phyloP scores from a whole-genome alignment of 306 rosid species.

The Quillaja saponaria region DNA sequence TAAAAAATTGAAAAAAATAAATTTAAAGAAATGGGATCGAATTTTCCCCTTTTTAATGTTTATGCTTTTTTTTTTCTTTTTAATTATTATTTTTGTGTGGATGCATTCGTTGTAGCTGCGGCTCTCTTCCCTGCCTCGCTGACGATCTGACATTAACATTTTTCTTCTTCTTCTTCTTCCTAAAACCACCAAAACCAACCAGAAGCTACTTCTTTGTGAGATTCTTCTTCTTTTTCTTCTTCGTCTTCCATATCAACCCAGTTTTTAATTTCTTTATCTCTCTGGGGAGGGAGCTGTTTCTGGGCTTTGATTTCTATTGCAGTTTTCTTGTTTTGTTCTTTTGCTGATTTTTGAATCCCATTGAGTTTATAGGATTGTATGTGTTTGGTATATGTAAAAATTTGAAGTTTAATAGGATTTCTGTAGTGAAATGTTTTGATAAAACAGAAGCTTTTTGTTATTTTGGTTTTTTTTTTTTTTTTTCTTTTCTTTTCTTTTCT shows the following conservation, averaged over 20 bases:
- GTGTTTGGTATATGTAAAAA: slow-evolving; percentile 35
- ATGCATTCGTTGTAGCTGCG: slow-evolving; percentile 54
- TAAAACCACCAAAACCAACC: slow-evolving; percentile 27
- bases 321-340: slow-evolving; percentile 3
- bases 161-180: slow-evolving; percentile 28
- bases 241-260: slow-evolving; percentile 28
- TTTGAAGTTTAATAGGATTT: slow-evolving; percentile 35
- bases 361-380: slow-evolving; percentile 22
- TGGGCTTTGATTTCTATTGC: slow-evolving; percentile 30
- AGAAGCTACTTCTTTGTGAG: slow-evolving; percentile 20
- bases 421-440: slow-evolving; percentile 36
- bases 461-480: not conserved
- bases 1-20: too few species aligned
- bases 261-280: slow-evolving; percentile 9
- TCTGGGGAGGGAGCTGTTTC: slow-evolving; percentile 22
- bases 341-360: slow-evolving; percentile 18
- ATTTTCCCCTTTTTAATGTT: not conserved
- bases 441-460: slow-evolving; percentile 35
- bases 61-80: slow-evolving; percentile 1
- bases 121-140: slow-evolving; percentile 46
- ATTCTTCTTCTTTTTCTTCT: slow-evolving; percentile 21
- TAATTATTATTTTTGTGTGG: slow-evolving; percentile 53
- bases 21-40: not conserved
- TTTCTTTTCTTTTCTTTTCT: not conserved
- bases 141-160: slow-evolving; percentile 43